A percentile compares a stretch with the other conserved stretches of the same genome.
phyloP scores from a whole-genome alignment of 768 basidiomycete species.

The Chalciporus pseudorubinellus region DNA sequence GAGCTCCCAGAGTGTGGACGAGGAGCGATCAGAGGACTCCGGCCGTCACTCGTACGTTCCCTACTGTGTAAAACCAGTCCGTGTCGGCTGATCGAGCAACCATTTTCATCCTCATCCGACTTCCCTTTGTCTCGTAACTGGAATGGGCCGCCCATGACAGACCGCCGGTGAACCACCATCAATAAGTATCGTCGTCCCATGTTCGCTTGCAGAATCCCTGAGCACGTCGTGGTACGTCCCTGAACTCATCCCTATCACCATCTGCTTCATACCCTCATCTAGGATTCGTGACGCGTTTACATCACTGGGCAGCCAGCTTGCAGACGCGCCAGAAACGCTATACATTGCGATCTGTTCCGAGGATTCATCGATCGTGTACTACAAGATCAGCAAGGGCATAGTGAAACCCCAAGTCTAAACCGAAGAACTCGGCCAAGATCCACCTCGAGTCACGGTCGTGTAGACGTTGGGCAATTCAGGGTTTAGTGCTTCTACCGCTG shows the following conservation, averaged over 20 bases:
- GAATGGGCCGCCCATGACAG: conserved; percentile 27
- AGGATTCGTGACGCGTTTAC: conserved; percentile 62
- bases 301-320: conserved; percentile 34
- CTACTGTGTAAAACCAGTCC: neutral
- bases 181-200: conserved; percentile 53
- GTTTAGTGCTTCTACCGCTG: too few relatives aligned
- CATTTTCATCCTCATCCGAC: neutral
- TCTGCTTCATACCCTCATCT: neutral
- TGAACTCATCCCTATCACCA: neutral
- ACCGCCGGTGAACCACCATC: conserved; percentile 37
- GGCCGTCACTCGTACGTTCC: conserved; percentile 47
- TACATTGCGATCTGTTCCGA: conserved; percentile 72
- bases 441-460: too few relatives aligned
- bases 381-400: conserved; percentile 75
- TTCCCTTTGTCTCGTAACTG: neutral
- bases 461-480: too few relatives aligned
- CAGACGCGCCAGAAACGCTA: conserved; percentile 40
- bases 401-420: conserved; percentile 63
- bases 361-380: conserved; percentile 83
- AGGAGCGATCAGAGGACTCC: conserved; percentile 57
- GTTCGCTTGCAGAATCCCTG: conserved; percentile 61
- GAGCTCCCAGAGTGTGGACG: conserved; percentile 56
- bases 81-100: neutral
- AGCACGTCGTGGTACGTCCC: conserved; percentile 56
- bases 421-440: neutral